These are phyloP conservation scores for Trichomonascaceae sp. DNA, from an alignment of 1,139 yeast genomes.

Conservation along the genomic window DNA sequence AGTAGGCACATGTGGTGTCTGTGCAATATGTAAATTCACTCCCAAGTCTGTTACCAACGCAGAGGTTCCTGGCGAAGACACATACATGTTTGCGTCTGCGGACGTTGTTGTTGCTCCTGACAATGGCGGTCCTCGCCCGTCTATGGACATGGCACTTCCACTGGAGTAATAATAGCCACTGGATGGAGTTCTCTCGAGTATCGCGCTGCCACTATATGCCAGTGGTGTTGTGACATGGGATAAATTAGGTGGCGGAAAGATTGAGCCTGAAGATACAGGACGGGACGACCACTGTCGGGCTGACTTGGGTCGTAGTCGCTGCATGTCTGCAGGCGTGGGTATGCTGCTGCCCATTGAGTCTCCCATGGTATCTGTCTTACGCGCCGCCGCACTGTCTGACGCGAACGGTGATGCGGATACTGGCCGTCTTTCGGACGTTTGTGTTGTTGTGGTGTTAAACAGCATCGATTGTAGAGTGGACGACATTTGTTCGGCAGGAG, in stretches of 20 bases:
- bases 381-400: too few relatives aligned
- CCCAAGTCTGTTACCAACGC: constrained; percentile 35
- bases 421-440: too few relatives aligned
- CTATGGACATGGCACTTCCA: constrained; percentile 8
- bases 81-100: not conserved
- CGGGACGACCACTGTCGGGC: too few relatives aligned
- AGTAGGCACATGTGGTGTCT: constrained; percentile 21
- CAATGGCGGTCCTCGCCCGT: constrained; percentile 2
- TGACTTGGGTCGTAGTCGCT: too few relatives aligned
- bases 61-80: constrained; percentile 23
- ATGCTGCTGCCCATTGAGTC: too few relatives aligned
- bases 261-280: too few relatives aligned
- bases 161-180: constrained; percentile 4
- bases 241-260: constrained; percentile 1
- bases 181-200: constrained; percentile 4
- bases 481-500: too few relatives aligned
- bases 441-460: too few relatives aligned
- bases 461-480: too few relatives aligned
- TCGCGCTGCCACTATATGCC: not conserved
- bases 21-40: constrained; percentile 33
- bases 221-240: constrained; percentile 3
- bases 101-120: constrained; percentile 1
- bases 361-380: too few relatives aligned
- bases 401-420: too few relatives aligned
- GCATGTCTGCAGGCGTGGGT: too few relatives aligned